Evolutionary conservation across 2,329 filamentous ascomycete genomes (phyloP), one percentile per base, ranked within the genome.

Genomic region (Pyrenochaeta sp.): DNA sequence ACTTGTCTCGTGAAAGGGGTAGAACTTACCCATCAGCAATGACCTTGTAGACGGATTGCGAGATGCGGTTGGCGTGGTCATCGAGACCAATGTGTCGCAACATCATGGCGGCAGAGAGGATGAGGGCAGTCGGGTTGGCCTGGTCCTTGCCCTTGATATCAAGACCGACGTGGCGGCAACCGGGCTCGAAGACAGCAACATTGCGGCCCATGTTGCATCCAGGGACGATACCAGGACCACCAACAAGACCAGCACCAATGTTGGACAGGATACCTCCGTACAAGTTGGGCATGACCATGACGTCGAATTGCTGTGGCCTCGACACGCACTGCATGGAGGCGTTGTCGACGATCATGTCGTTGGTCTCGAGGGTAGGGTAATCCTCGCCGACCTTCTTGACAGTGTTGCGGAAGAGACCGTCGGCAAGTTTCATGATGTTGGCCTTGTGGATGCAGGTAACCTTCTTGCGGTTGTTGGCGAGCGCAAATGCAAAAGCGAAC

Each of bases 291-390:
- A 98, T 98, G 80, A 99, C 95, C 90, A 99, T 92, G 74, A 99
- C 95, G 80, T 99, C 95, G 79, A 99, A 99, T 83, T 99, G 95
- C 84, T 98, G 95, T 63, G 95, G 95, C 69, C 88, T 87, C 69
- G 92, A 93, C 71, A 99, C 95, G 78, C 93, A 96, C 86, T 99
- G 95, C 95, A 99, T 99, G 77, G 92, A 96, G 76, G 95, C 95
- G 82, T 99, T 99, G 85, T 99, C 95, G 82, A 99, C 95, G 81
- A 99, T 99, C 94, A 99, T 97, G 84, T 99, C 95, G 85, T 96
- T 96, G 78, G 90, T 90, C 85, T 97, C 91, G 72, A 99, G 86
- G 64, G 92, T 96, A 59, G 95, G 94, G 85, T 95, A 99, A 80
- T 97, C 92, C 85, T 96, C 91, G 68, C 93, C 91, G 70, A 95